Evolutionary conservation across 192 early-diverging fungal genomes (phyloP), one percentile per base, ranked within the genome.

Genomic region (Lunasporangiospora selenospora): DNA sequence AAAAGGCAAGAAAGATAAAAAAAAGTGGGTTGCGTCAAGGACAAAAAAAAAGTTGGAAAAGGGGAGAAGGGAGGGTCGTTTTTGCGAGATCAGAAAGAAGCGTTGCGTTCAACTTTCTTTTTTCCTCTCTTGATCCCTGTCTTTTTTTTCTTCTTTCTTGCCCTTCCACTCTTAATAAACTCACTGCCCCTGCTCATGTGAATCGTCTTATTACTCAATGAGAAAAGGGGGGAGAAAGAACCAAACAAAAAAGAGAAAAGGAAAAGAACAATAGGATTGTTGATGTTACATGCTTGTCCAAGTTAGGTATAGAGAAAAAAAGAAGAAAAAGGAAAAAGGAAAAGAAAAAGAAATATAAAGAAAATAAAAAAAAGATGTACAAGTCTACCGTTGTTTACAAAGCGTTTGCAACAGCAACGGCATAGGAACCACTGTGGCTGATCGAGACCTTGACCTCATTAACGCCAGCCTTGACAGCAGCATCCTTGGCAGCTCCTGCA

Each of bases 381-480:
- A n/a, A n/a, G n/a, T n/a, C n/a, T n/a, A n/a, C n/a, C n/a, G n/a
- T n/a, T 60, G 53, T 75, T 62, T 81, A 83, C 67, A 77, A 82
- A 48, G 56, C 90, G 58, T 77, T 85, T 73, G 95, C 95, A 62
- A 95, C 89, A 15, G 95, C 95, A 61, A 94, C 93, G 39, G 92
- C 91, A 78, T 94, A 97, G 15, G 84, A 81, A 48, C 93, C 96
- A 53, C 89, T 89, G 73, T 98, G 96, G 60, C 90, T 93, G 69
- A 98, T 98, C 18, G 93, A 92, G 21, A 98, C 92, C 75, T 91
- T 94, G 48, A 98, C 78, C 27, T 83, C 67, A 33, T 78, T 77
- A 50, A 94, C 85, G 7, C 92, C 92, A 24, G 90, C 87, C 65
- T 85, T 82, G 39, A 69, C 63, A 1, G 87, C 89, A 9, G 88